Conservation (phyloP, 176 grass and related monocot genomes). For the Avena atlantica region DNA sequence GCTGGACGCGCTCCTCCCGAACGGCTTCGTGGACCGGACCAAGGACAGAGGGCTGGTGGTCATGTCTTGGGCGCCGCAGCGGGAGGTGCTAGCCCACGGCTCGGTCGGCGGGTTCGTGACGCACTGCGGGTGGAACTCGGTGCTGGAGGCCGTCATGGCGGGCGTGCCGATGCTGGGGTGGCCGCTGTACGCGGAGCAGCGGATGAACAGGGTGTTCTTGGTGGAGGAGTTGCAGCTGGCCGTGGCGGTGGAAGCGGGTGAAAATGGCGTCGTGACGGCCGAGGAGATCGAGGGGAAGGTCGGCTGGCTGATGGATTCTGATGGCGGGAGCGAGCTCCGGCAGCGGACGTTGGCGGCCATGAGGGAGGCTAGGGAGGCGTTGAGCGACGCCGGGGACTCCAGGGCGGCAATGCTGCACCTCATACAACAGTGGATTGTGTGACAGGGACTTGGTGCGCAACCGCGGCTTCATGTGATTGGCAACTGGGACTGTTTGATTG, state of each 20-base stretch:
- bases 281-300: not conserved
- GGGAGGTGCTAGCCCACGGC: constrained; percentile 36
- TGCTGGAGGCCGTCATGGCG: constrained; percentile 34
- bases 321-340: constrained; percentile 1
- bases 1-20: constrained; percentile 19
- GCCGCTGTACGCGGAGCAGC: constrained; percentile 52
- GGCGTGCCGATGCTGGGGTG: constrained; percentile 49
- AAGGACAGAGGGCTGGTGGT: constrained; percentile 4
- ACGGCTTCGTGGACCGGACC: constrained; percentile 46
- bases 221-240: constrained; percentile 37
- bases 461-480: no score
- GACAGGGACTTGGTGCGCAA: not conserved
- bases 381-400: not conserved
- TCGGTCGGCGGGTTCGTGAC: constrained; percentile 53
- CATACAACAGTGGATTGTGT: not conserved
- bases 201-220: constrained; percentile 48
- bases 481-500: no score
- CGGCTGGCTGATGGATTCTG: not conserved
- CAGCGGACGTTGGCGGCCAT: not conserved
- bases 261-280: not conserved
- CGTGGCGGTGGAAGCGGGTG: constrained; percentile 27
- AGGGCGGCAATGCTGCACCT: not conserved
- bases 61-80: constrained; percentile 43
- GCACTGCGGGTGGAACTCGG: constrained; percentile 64
- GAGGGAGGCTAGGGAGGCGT: not conserved